Evolutionary conservation across 1,139 yeast species (phyloP).

Genomic region (Wickerhamiella pararugosa): DNA sequence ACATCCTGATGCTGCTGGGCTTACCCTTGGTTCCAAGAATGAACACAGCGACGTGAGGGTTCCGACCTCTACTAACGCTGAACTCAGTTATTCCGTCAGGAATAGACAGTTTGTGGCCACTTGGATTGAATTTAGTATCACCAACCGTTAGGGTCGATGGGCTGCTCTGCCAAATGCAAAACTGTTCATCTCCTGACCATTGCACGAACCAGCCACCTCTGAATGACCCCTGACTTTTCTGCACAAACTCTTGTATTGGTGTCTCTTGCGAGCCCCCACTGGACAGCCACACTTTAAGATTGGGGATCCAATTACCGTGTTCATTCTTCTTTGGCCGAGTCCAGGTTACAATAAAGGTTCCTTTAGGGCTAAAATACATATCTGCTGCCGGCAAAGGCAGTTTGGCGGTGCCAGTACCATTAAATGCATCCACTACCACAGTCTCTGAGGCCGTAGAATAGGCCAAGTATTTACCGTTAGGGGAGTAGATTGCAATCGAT

Average conservation of each 20-base stretch:
- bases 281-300: slow-evolving; percentile 61
- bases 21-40: slow-evolving; percentile 63
- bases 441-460: slow-evolving; percentile 34
- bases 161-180: slow-evolving; percentile 48
- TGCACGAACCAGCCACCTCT: slow-evolving; percentile 71
- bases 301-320: slow-evolving; percentile 54
- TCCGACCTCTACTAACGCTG: slow-evolving; percentile 74
- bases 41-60: slow-evolving; percentile 85
- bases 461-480: slow-evolving; percentile 34
- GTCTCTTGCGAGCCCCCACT: slow-evolving; percentile 18
- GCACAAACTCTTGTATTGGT: slow-evolving; percentile 51
- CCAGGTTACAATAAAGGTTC: slow-evolving; percentile 80
- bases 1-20: slow-evolving; percentile 80
- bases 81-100: slow-evolving; percentile 43
- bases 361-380: slow-evolving; percentile 73
- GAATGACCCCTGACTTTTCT: slow-evolving; percentile 50
- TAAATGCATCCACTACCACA: slow-evolving; percentile 41
- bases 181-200: slow-evolving; percentile 63
- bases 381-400: slow-evolving; percentile 52
- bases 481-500: slow-evolving; percentile 28
- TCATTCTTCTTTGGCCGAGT: slow-evolving; percentile 57
- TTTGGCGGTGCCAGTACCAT: slow-evolving; percentile 31
- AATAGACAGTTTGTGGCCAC: slow-evolving; percentile 43
- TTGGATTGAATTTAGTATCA: slow-evolving; percentile 40
- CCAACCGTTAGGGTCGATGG: slow-evolving; percentile 51